These are phyloP conservation scores for Fraxinus quadrangulata DNA, from an alignment of 257 asterid species.

Conservation along the genomic window DNA sequence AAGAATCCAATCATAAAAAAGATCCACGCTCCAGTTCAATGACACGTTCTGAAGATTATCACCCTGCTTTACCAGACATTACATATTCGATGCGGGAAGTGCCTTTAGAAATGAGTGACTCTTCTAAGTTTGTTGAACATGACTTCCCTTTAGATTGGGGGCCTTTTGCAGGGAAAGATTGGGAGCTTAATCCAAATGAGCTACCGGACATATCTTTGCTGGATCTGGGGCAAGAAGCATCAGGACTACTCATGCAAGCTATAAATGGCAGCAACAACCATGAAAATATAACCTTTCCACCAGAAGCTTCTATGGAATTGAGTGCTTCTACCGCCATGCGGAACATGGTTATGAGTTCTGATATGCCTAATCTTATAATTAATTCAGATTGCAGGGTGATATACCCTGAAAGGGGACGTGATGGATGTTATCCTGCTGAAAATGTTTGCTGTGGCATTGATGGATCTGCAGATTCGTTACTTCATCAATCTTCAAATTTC, in stretches of 20 bases:
- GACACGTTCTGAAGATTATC: slow-evolving; percentile 47
- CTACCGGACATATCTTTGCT: slow-evolving; percentile 59
- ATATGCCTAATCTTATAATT: slow-evolving; percentile 37
- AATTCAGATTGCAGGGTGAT: slow-evolving; percentile 37
- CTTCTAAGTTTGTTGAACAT: slow-evolving; percentile 47
- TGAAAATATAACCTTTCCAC: slow-evolving; percentile 36
- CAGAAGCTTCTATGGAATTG: slow-evolving; percentile 37
- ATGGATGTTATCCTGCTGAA: slow-evolving; percentile 44
- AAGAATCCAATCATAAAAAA: slow-evolving; percentile 38
- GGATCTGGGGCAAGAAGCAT: slow-evolving; percentile 55
- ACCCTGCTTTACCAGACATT: slow-evolving; percentile 46
- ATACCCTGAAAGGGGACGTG: slow-evolving; percentile 43
- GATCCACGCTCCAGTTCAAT: slow-evolving; percentile 30
- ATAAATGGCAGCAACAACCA: slow-evolving; percentile 40
- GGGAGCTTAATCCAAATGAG: slow-evolving; percentile 62
- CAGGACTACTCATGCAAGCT: slow-evolving; percentile 48
- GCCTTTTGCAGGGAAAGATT: slow-evolving; percentile 54
- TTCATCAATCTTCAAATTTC: slow-evolving; percentile 46
- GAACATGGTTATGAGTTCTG: slow-evolving; percentile 47
- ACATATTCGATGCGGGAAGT: slow-evolving; percentile 45
- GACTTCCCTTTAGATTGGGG: slow-evolving; percentile 63
- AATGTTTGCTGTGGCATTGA: slow-evolving; percentile 35
- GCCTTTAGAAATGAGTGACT: slow-evolving; percentile 45
- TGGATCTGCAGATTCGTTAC: slow-evolving; percentile 40
- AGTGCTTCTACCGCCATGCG: slow-evolving; percentile 41